Evolutionary conservation across 805 yeast species (phyloP).

Genomic region (Candida ortonii): DNA sequence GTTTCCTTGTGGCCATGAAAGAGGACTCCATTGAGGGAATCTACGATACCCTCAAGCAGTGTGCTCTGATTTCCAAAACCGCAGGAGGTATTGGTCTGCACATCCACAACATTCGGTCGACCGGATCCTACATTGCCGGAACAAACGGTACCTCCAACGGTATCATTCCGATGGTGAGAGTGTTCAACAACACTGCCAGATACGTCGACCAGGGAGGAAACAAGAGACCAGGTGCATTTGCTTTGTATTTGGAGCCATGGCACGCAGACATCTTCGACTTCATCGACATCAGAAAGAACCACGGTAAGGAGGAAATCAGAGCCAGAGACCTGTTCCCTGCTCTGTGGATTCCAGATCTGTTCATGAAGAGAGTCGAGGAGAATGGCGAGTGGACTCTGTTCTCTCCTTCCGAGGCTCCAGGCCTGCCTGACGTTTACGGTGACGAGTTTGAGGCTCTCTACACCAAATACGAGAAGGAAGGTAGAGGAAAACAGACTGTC

Average conservation of each 20-base stretch:
- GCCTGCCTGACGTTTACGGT: conserved; percentile 53
- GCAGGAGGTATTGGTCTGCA: conserved; percentile 67
- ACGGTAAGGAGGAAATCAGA: conserved; percentile 62
- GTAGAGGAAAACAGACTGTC: conserved; percentile 46
- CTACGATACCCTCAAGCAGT: conserved; percentile 56
- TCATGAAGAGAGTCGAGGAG: conserved; percentile 58
- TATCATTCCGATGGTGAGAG: conserved; percentile 60
- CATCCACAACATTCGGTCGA: conserved; percentile 55
- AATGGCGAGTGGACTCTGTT: conserved; percentile 57
- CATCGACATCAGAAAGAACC: conserved; percentile 58
- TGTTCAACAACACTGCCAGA: conserved; percentile 60
- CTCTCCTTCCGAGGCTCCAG: conserved; percentile 59
- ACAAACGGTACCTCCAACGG: conserved; percentile 64
- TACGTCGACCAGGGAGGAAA: conserved; percentile 67
- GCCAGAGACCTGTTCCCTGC: conserved; percentile 65
- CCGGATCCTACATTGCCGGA: conserved; percentile 61
- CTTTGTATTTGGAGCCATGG: conserved; percentile 62
- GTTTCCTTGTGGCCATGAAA: conserved; percentile 61
- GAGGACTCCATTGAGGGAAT: conserved; percentile 65
- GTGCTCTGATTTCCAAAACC: conserved; percentile 59
- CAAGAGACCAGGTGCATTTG: conserved; percentile 65
- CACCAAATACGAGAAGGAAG: conserved; percentile 49
- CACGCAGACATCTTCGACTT: conserved; percentile 59
- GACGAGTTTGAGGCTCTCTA: conserved; percentile 53
- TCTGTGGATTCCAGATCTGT: conserved; percentile 60